These are phyloP conservation scores for Leccinum arenicola DNA, from an alignment of 768 basidiomycete species.

Conservation along the genomic window DNA sequence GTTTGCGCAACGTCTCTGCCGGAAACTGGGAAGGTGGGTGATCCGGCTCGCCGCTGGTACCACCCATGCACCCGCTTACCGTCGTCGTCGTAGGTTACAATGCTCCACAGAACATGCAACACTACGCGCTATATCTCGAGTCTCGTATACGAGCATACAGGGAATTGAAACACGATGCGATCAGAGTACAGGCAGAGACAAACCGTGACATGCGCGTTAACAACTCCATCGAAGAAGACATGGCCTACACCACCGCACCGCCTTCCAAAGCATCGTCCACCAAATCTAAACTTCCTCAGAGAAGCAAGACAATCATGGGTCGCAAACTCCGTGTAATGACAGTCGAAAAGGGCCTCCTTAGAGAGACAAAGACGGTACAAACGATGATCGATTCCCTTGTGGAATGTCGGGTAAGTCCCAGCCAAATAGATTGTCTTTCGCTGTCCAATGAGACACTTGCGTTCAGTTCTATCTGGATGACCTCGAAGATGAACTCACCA, in stretches of 20 bases:
- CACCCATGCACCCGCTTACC: neutral
- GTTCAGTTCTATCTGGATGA: slow-evolving; percentile 90
- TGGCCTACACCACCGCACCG: slow-evolving; percentile 30
- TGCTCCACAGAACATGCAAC: slow-evolving; percentile 80
- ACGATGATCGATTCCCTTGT: slow-evolving; percentile 84
- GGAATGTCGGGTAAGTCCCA: slow-evolving; percentile 73
- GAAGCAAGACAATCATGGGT: slow-evolving; percentile 78
- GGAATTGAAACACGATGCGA: slow-evolving; percentile 91
- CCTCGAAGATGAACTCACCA: slow-evolving; percentile 87
- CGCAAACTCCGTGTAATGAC: slow-evolving; percentile 87
- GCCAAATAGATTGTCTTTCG: neutral
- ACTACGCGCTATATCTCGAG: slow-evolving; percentile 88
- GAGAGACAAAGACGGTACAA: slow-evolving; percentile 91
- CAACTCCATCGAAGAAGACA: slow-evolving; percentile 64
- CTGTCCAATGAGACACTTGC: neutral
- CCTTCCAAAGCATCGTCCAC: slow-evolving; percentile 31
- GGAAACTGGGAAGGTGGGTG: slow-evolving; percentile 93
- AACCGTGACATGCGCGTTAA: slow-evolving; percentile 77
- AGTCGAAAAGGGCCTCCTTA: slow-evolving; percentile 91
- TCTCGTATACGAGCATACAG: slow-evolving; percentile 83
- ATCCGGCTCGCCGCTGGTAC: slow-evolving; percentile 12
- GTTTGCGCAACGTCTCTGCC: slow-evolving; percentile 74
- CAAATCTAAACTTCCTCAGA: slow-evolving; percentile 37
- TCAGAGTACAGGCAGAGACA: slow-evolving; percentile 89
- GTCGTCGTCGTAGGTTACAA: slow-evolving; percentile 59